Evolutionary conservation across 345 rosid genomes (phyloP), one percentile per base, ranked within the genome.

Genomic region (Abelmoschus esculentus): DNA sequence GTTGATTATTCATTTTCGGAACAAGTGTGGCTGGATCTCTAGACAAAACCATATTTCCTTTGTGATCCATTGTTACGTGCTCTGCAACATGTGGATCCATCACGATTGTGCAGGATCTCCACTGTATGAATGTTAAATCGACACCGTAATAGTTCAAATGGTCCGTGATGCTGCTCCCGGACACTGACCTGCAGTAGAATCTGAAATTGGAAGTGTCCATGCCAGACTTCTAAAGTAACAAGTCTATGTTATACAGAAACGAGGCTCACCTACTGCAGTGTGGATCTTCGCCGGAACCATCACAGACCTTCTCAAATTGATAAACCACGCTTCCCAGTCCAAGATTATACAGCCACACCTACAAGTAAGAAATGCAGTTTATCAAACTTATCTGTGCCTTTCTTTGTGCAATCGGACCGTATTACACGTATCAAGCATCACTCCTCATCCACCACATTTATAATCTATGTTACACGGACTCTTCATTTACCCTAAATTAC

Each of bases 221-320:
- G 42, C 54, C 66, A 63, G 19, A 3, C 40, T 32, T 18, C 70
- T 38, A 7, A 38, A 38, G 42, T 38, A 38, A 6, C 6, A 38
- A 38, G 6, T 38, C 42, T 38, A 38, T 7, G 42, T 34, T 34
- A 7, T 5, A 50, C 2, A 10, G 9, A 61, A 10, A 76, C 58
- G 42, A 53, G 50, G 18, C 70, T 77, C 77, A 79, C 96, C 95
- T 84, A 83, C 98, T 86, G 76, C 98, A 88, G 34, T 73, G n/a
- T 6, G 88, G 89, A 74, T 93, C 93, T 80, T 93, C 97, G 44
- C 97, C 93, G 3, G 87, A 84, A 72, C 72, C 79, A 83, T 93
- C 97, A 58, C 98, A 91, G 70, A 89, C 70, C 76, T 81, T 83
- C 83, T 93, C 97, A 11, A 80, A 78, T 32, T 47, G 22, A 77